Evolutionary conservation across 257 asterid genomes (phyloP).

Genomic region (Solanum pennellii): DNA sequence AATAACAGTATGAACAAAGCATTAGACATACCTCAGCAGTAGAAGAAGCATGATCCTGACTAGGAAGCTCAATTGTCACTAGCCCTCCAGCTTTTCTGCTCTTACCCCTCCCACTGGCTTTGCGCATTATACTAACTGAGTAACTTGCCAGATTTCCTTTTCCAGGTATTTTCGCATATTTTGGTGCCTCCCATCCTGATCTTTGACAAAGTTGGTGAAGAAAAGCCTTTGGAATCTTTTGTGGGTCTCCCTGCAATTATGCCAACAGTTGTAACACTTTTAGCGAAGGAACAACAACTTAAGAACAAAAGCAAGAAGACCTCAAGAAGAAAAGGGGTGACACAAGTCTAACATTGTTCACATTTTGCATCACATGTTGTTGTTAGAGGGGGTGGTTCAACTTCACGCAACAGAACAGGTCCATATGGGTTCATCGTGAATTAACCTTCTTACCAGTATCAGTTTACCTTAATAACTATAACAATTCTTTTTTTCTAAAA

Average conservation of each 20-base stretch:
- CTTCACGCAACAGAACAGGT: background rate
- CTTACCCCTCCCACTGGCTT: constrained; percentile 97
- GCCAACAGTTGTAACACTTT: constrained; percentile 8
- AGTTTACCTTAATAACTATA: background rate
- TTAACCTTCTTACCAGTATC: background rate
- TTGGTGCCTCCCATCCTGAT: constrained; percentile 98
- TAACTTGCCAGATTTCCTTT: constrained; percentile 41
- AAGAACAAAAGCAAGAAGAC: constrained; percentile 5
- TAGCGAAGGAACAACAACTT: background rate
- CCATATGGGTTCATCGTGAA: background rate
- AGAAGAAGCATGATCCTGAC: constrained; percentile 30
- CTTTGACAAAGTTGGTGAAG: constrained; percentile 97
- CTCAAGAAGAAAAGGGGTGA: background rate
- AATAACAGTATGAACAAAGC: background rate
- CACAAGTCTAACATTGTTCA: background rate
- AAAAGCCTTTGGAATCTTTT: constrained; percentile 87
- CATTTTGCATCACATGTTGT: background rate
- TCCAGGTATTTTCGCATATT: constrained; percentile 51
- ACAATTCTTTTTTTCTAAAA: background rate
- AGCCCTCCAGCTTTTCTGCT: constrained; percentile 97
- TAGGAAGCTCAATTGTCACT: constrained; percentile 67
- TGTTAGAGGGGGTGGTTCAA: background rate
- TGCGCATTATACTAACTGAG: constrained; percentile 67
- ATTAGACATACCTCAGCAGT: constrained; percentile 56
- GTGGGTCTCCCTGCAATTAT: constrained; percentile 63